Conservation (phyloP, 2,329 filamentous ascomycete genomes). For the Aspergillus fumigatus region DNA sequence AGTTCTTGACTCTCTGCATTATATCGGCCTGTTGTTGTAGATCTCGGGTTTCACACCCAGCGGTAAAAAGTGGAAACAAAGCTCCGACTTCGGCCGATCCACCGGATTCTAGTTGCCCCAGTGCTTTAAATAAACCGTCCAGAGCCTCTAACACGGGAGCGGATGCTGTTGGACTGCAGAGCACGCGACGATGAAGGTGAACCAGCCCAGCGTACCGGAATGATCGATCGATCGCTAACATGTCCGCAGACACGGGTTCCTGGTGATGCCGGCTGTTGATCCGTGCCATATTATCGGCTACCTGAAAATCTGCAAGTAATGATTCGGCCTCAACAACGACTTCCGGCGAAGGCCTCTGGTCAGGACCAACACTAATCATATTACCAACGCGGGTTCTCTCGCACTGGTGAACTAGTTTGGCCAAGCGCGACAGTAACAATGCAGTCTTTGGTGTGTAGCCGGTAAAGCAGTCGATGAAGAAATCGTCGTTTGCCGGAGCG, state of each 20-base stretch:
- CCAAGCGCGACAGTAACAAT: conserved; percentile 66
- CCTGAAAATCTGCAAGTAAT: conserved; percentile 58
- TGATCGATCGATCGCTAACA: conserved; percentile 66
- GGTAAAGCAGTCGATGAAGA: conserved; percentile 73
- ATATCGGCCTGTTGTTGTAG: conserved; percentile 55
- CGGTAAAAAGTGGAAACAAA: conserved; percentile 77
- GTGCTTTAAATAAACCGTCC: conserved; percentile 56
- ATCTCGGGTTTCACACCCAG: conserved; percentile 67
- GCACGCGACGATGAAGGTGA: conserved; percentile 68
- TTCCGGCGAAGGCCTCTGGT: conserved; percentile 57
- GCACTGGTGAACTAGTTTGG: conserved; percentile 64
- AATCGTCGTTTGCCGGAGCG: conserved; percentile 55
- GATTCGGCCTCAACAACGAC: conserved; percentile 54
- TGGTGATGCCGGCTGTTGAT: conserved; percentile 38
- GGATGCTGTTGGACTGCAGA: conserved; percentile 57
- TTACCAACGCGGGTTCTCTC: conserved; percentile 61
- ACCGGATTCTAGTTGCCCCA: conserved; percentile 60
- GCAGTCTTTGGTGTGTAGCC: conserved; percentile 72
- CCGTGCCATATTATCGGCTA: conserved; percentile 45
- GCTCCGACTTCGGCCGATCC: conserved; percentile 70
- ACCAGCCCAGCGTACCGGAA: conserved; percentile 76
- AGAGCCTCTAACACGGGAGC: conserved; percentile 61
- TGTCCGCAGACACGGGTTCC: conserved; percentile 41
- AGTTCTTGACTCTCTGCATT: conserved; percentile 59
- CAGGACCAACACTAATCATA: conserved; percentile 44